Percentiles rank a stretch among this genome's conserved stretches.
These are phyloP conservation scores for Dendrobium catenatum DNA, from an alignment of 106 monocot genomes.

Conservation along the genomic window DNA sequence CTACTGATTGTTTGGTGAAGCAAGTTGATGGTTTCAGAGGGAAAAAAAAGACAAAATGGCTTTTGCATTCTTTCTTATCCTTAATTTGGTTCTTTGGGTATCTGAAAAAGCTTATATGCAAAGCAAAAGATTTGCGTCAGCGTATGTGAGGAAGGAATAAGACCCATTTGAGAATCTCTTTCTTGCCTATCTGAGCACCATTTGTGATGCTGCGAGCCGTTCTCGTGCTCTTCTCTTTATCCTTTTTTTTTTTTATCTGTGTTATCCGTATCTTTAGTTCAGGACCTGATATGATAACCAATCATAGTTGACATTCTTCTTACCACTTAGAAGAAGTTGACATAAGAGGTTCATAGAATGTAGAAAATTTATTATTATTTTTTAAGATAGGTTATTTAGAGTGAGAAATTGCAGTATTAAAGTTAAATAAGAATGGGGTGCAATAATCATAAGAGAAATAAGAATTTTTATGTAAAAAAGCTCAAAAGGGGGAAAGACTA, in stretches of 20 bases:
- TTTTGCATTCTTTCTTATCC: background rate
- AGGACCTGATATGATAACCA: background rate
- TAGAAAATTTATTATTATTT: background rate
- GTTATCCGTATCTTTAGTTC: constrained; percentile 1
- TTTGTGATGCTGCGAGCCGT: background rate
- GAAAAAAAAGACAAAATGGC: background rate
- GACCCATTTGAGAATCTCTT: background rate
- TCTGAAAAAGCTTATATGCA: background rate
- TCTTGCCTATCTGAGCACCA: background rate
- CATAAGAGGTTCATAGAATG: background rate
- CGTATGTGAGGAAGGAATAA: background rate
- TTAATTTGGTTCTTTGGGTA: background rate
- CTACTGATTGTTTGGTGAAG: background rate
- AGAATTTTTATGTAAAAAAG: no score
- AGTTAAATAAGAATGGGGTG: no score
- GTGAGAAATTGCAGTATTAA: no score
- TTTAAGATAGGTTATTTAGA: no score
- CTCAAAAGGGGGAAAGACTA: no score
- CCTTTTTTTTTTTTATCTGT: background rate
- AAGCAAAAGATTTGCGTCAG: background rate
- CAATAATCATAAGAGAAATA: no score
- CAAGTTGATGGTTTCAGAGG: background rate
- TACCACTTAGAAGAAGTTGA: background rate
- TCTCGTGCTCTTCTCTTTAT: background rate
- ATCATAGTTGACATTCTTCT: background rate